Conservation (phyloP, 2,329 filamentous ascomycete species). For the Beauveria caledonica region DNA sequence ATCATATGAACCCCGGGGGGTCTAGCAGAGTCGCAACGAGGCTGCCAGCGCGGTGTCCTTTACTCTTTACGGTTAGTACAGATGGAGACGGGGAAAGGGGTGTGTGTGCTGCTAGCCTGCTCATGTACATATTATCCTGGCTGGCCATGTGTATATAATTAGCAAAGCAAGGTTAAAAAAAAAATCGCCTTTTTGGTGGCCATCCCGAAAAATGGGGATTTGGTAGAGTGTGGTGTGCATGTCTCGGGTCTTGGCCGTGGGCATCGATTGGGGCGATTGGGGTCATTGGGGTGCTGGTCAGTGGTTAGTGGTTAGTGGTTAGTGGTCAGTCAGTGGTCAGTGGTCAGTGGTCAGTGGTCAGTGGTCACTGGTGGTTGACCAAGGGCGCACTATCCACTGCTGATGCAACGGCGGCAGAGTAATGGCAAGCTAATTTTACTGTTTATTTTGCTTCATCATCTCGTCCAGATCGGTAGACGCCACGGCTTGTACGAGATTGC, state of each 20-base stretch:
- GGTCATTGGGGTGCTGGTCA: no score
- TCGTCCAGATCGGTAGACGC: background rate
- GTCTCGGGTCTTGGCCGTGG: conserved; percentile 10
- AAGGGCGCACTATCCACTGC: background rate
- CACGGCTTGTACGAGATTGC: background rate
- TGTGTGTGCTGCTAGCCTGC: no score
- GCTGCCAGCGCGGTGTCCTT: conserved; percentile 11
- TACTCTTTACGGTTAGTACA: background rate
- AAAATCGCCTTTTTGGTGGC: background rate
- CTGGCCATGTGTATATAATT: conserved; percentile 10
- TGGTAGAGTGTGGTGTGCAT: background rate
- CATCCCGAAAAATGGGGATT: conserved; percentile 7
- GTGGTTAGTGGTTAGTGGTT: no score
- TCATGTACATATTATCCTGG: background rate
- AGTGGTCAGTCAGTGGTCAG: no score
- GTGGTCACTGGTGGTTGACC: background rate
- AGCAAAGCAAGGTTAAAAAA: background rate
- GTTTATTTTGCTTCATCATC: background rate
- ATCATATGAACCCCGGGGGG: background rate
- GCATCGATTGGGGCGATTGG: background rate
- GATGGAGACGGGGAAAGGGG: background rate
- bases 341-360: no score
- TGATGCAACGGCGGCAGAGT: conserved; percentile 2
- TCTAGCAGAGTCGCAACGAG: background rate
- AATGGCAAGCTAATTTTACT: background rate